Evolutionary conservation across 2,329 filamentous ascomycete genomes (phyloP).

Genomic region (Cercospora nicotianae): DNA sequence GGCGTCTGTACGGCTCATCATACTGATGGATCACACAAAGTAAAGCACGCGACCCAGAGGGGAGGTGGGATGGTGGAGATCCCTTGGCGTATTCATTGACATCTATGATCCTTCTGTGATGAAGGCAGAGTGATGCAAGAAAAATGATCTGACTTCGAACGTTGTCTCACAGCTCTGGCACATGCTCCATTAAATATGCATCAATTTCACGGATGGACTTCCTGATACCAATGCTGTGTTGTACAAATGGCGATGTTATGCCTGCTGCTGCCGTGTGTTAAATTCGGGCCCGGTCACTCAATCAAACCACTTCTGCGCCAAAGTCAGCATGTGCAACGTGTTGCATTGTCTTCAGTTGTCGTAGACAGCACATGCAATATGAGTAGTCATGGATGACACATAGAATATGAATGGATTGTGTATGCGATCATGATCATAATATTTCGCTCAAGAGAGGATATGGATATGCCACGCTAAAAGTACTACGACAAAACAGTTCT

Average conservation of each 20-base stretch:
- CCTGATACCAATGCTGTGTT: background rate
- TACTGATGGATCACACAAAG: background rate
- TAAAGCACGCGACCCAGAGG: slow-evolving; percentile 5
- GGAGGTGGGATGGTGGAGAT: slow-evolving; percentile 5
- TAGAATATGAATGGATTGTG: background rate
- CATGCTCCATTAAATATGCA: background rate
- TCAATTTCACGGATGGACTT: background rate
- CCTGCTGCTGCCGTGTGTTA: background rate
- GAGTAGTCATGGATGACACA: background rate
- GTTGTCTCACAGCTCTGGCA: background rate
- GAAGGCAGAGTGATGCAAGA: slow-evolving; percentile 5
- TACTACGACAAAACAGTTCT: background rate
- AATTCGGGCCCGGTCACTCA: background rate
- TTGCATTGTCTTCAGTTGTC: background rate
- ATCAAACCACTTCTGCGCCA: too few species aligned
- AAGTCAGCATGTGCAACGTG: background rate
- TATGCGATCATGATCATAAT: background rate
- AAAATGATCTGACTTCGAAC: background rate
- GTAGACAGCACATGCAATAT: background rate
- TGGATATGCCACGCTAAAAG: background rate
- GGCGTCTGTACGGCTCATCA: slow-evolving; percentile 12
- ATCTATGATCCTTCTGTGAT: background rate
- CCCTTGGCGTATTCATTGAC: slow-evolving; percentile 1
- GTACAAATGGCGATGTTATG: background rate
- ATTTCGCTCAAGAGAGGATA: background rate